Conservation (phyloP, 2,329 filamentous ascomycete species). For the Leptographium radiaticola region DNA sequence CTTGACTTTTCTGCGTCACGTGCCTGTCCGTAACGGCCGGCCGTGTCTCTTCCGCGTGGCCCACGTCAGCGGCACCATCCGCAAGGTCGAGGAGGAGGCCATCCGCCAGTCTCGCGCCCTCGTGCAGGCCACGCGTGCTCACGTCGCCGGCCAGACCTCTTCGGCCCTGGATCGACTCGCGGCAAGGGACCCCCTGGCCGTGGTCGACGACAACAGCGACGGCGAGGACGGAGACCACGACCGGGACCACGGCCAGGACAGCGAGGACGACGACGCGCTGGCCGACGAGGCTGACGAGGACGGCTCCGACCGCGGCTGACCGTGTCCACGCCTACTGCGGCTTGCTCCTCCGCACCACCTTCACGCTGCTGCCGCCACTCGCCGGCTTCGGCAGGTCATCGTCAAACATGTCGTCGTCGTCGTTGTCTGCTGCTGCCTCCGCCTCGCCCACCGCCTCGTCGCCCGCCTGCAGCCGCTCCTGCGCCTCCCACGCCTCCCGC, state of each 20-base stretch:
- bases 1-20: slow-evolving; percentile 61
- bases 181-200: slow-evolving; percentile 25
- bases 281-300: slow-evolving; percentile 15
- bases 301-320: background rate
- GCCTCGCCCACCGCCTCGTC: slow-evolving; percentile 21
- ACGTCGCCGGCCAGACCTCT: slow-evolving; percentile 24
- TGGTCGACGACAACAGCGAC: slow-evolving; percentile 32
- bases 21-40: slow-evolving; percentile 47
- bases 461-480: slow-evolving; percentile 39
- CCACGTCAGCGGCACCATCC: slow-evolving; percentile 82
- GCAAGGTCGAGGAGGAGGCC: slow-evolving; percentile 81
- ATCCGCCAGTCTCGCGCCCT: slow-evolving; percentile 62
- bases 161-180: slow-evolving; percentile 17
- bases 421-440: slow-evolving; percentile 19
- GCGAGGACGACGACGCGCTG: background rate
- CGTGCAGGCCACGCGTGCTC: slow-evolving; percentile 52
- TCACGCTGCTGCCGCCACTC: slow-evolving; percentile 44
- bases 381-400: slow-evolving; percentile 7
- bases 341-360: slow-evolving; percentile 52
- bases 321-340: slow-evolving; percentile 21
- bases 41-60: slow-evolving; percentile 74
- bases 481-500: slow-evolving; percentile 54
- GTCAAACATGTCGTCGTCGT: slow-evolving; percentile 28
- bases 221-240: slow-evolving; percentile 32
- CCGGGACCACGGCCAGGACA: slow-evolving; percentile 22